Evolutionary conservation across 208 protist genomes (phyloP).

Genomic region (Wallacemonas sp.): DNA sequence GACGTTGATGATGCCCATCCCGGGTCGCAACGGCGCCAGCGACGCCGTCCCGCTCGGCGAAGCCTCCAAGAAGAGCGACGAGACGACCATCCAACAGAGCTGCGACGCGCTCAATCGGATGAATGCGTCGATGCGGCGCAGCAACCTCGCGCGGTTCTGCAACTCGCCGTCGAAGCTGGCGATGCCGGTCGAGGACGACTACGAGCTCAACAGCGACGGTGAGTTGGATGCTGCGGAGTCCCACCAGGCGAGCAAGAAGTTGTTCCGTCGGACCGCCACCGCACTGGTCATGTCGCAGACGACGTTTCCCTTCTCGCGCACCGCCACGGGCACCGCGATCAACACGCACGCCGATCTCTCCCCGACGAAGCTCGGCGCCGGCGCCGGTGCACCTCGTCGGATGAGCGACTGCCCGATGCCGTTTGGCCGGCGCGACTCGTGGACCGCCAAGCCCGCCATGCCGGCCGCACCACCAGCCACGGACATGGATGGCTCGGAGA

Average conservation of each 20-base stretch:
- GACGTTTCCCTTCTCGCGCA: conserved; percentile 36
- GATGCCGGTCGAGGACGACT: conserved; percentile 8
- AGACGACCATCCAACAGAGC: conserved; percentile 39
- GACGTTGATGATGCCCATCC: conserved; percentile 48
- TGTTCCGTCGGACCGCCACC: conserved; percentile 43
- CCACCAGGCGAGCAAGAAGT: conserved; percentile 1
- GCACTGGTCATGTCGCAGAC: conserved; percentile 44
- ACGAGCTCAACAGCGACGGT: conserved; percentile 23
- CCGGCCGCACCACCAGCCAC: conserved; percentile 1
- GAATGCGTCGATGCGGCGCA: conserved; percentile 28
- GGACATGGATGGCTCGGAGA: neutral
- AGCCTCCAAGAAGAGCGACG: conserved; percentile 30
- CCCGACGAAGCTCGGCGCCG: neutral
- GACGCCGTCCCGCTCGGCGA: conserved; percentile 29
- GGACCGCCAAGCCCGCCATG: conserved; percentile 3
- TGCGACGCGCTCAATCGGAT: conserved; percentile 51
- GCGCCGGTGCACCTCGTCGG: neutral
- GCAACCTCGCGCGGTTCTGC: conserved; percentile 44
- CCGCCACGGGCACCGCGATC: conserved; percentile 22
- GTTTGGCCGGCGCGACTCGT: neutral
- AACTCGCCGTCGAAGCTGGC: conserved; percentile 19
- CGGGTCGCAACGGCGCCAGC: conserved; percentile 36
- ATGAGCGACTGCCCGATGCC: conserved; percentile 1
- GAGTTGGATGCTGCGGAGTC: neutral
- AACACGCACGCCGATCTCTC: neutral